Evolutionary conservation across 2,329 filamentous ascomycete species (phyloP), one percentile per base, ranked within the genome.

Genomic region (Daldinia sp.): DNA sequence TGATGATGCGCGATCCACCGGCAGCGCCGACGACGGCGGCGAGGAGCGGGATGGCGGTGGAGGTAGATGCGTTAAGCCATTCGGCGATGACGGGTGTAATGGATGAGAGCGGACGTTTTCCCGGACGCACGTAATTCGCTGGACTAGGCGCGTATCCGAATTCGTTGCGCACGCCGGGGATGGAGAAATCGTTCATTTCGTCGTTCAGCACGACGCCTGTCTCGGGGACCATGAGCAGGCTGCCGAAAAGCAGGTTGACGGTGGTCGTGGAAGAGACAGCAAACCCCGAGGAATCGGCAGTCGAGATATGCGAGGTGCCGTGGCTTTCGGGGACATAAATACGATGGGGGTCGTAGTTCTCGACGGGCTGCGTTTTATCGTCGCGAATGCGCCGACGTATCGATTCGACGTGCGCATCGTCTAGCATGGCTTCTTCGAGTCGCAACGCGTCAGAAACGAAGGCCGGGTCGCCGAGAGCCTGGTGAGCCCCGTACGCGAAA

Each of bases 231-330:
- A 96, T 87, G 66, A 96, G 76, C 17, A 87, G 83, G 25, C 88
- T 90, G 45, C 94, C 94, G 71, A 96, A 98, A 2, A 95, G 82
- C 3, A 95, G 82, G 76, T 97, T 97, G 58, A 97, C 82, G 0
- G 94, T 97, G 0, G 93, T 95, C 0, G 94, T 97, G 10, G 93
- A 82, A 1, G 91, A 90, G 32, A 96, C 85, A 1, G 93, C 88
- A 75, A 97, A 82, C 5, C 94, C 94, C 0, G 84, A 82, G 6
- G 77, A 76, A 75, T 97, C 94, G 0, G 89, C 87, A 0, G 91
- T 82, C 0, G 91, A 87, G 7, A 94, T 79, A 69, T 93, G 91
- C 15, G 87, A 90, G 0, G 91, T 94, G 1, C 91, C 91, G 49
- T 90, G 88, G 61, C 88, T 90, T 2, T 90, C 85, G 13, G 91